Base-by-base conservation (phyloP, 805 yeast species). In the Peterozyma toletana region DNA sequence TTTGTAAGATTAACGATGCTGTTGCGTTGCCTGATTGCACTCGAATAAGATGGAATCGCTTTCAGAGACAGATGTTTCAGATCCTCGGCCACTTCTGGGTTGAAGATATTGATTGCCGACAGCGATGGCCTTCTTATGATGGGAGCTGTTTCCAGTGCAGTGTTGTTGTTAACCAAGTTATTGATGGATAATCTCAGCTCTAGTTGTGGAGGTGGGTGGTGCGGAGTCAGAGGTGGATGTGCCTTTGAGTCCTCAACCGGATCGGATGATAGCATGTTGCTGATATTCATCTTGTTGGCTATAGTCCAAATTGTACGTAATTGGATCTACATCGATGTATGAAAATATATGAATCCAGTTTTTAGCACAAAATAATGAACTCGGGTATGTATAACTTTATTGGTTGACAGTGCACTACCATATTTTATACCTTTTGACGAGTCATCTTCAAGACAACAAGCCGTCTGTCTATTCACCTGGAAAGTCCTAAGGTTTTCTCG, bases 1-100 rank as follows among this genome's bases (percentile, higher is more conserved):
- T 74, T 71, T 7, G 78, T 71, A 39, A 73, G 45, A 43, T 54
- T 54, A n/a, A 50, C 51, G 36, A 63, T 62, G 42, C 63, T 58
- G 42, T 48, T 60, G 36, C 59, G 54, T 31, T 50, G 50, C 33
- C 51, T 49, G 7, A 54, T 52, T 13, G 47, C 51, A 16, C 31
- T 7, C 34, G 15, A 11, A 31, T 11, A 31, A 31, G 13, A 14
- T 5, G 34, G 14, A 5, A 31, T 5, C 4, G 14, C 3, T 13
- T 14, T 31, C 9, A 14, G 13, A 4, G 14, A 13, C 4, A 5
- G 13, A 11, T 31, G 13, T 13, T 31, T 31, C 13, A 11, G 13
- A 16, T 21, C n/a, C 15, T 33, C n/a, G 30, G 40, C 14, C 13
- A 13, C 27, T 10, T 39, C 33, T 9, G 46, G 37, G 13, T 14